Evolutionary conservation across 2,329 filamentous ascomycete species (phyloP).

Genomic region (Blastomyces percursus): DNA sequence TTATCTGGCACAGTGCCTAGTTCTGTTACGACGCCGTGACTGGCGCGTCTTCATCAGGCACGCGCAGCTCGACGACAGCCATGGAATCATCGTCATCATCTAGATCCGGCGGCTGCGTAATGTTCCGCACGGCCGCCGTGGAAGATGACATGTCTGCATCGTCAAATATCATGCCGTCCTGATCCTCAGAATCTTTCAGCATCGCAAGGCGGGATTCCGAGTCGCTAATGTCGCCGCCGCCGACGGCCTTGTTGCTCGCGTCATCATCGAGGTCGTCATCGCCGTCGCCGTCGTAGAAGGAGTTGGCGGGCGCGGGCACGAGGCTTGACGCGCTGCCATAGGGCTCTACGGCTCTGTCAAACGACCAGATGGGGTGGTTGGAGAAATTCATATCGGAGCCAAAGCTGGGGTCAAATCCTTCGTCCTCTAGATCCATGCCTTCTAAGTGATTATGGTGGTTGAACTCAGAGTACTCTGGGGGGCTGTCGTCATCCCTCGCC

Average conservation of each 20-base stretch:
- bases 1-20: not conserved
- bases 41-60: conserved; percentile 26
- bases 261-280: conserved; percentile 29
- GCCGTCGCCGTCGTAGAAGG: conserved; percentile 23
- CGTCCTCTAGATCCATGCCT: conserved; percentile 27
- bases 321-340: conserved; percentile 20
- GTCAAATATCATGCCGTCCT: conserved; percentile 3
- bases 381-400: conserved; percentile 16
- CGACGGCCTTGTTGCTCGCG: conserved; percentile 32
- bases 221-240: conserved; percentile 26
- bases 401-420: conserved; percentile 17
- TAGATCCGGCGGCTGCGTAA: conserved; percentile 19
- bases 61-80: conserved; percentile 33
- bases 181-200: conserved; percentile 9
- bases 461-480: conserved; percentile 24
- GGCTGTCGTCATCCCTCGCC: conserved; percentile 24
- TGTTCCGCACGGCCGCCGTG: conserved; percentile 17
- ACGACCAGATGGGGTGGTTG: conserved; percentile 29
- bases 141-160: conserved; percentile 2
- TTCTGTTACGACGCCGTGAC: not conserved
- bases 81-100: conserved; percentile 28
- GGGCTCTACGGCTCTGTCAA: conserved; percentile 23
- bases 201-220: conserved; percentile 24
- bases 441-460: conserved; percentile 17
- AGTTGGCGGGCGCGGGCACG: conserved; percentile 19